These are phyloP conservation scores for Backusella westeae DNA, from an alignment of 192 early-diverging fungal genomes.

Conservation along the genomic window DNA sequence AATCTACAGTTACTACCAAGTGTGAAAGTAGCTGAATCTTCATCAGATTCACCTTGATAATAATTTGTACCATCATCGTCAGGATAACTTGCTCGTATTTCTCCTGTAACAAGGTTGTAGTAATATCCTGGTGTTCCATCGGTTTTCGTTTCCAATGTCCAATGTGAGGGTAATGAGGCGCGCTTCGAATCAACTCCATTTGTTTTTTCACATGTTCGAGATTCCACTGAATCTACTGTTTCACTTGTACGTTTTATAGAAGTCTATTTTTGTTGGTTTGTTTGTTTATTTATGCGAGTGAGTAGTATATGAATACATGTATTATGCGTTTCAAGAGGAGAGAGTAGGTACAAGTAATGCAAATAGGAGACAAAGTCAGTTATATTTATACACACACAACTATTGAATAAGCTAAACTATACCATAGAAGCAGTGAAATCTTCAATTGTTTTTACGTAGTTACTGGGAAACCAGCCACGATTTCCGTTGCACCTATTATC, in stretches of 20 bases:
- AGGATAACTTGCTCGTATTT: slow-evolving; percentile 28
- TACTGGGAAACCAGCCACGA: slow-evolving; percentile 90
- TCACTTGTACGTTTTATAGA: background rate
- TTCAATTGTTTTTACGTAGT: slow-evolving; percentile 70
- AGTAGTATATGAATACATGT: background rate
- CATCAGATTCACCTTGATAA: slow-evolving; percentile 11
- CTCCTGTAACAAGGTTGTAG: slow-evolving; percentile 28
- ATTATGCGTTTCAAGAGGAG: background rate
- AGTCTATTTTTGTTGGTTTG: background rate
- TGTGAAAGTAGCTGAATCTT: slow-evolving; percentile 8
- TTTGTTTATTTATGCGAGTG: background rate
- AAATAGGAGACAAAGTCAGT: background rate
- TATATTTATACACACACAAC: background rate
- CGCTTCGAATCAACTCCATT: background rate
- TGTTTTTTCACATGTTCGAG: background rate
- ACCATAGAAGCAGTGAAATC: slow-evolving; percentile 13
- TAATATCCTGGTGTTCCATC: slow-evolving; percentile 35
- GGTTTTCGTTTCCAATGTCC: slow-evolving; percentile 21
- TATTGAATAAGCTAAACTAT: background rate
- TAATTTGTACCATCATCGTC: slow-evolving; percentile 10
- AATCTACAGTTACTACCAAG: slow-evolving; percentile 9
- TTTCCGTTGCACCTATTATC: slow-evolving; percentile 52
- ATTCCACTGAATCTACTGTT: background rate
- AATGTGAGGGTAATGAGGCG: slow-evolving; percentile 7
- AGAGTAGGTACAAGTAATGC: background rate